Conservation (phyloP, 1,284 basidiomycete genomes). For the Takashimella tepidaria region DNA sequence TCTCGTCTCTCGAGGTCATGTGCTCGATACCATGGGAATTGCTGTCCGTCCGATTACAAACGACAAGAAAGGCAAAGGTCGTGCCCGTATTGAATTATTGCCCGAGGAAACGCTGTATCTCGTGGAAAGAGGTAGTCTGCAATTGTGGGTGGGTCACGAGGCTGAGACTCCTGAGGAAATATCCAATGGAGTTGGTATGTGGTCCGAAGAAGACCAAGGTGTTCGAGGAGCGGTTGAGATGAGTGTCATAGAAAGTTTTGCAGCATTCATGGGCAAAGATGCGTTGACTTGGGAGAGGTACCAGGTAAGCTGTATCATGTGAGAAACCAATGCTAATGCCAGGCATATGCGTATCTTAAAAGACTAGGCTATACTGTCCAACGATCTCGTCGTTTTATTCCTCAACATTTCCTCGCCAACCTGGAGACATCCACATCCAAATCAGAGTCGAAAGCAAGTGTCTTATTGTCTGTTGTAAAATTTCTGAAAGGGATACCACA, state of each 20-base stretch:
- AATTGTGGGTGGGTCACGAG: slow-evolving; percentile 63
- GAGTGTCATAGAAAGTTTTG: slow-evolving; percentile 84
- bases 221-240: slow-evolving; percentile 88
- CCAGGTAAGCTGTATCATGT: slow-evolving; percentile 58
- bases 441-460: not conserved
- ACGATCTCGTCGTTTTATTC: slow-evolving; percentile 50
- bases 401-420: slow-evolving; percentile 23
- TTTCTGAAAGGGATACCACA: not conserved
- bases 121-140: slow-evolving; percentile 77
- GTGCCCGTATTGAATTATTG: slow-evolving; percentile 60
- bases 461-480: not conserved
- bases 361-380: slow-evolving; percentile 86
- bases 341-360: slow-evolving; percentile 90
- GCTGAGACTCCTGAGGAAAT: slow-evolving; percentile 15
- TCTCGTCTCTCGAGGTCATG: slow-evolving; percentile 65
- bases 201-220: slow-evolving; percentile 52
- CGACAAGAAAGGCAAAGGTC: slow-evolving; percentile 54
- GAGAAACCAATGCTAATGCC: not conserved
- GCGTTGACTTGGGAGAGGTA: slow-evolving; percentile 76
- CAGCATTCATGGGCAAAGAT: slow-evolving; percentile 72
- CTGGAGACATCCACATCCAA: not conserved
- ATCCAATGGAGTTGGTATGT: slow-evolving; percentile 24
- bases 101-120: slow-evolving; percentile 94
- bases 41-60: slow-evolving; percentile 52
- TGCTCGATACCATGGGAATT: slow-evolving; percentile 72